Base-by-base conservation (phyloP, 75 land plant genomes). In the Selaginella moellendorffii region DNA sequence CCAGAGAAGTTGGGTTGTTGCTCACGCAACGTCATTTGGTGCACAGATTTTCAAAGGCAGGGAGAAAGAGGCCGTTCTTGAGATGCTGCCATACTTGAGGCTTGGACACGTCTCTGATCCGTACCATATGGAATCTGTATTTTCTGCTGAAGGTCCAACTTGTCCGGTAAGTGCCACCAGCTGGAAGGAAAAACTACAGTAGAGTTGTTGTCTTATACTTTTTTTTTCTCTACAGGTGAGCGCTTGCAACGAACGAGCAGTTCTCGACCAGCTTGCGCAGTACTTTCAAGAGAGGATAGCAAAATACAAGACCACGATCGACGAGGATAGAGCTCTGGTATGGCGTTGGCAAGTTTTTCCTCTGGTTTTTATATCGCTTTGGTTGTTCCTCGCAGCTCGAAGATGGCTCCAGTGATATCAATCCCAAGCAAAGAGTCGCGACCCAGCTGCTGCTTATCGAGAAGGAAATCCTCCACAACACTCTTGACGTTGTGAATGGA, bases 21-120 rank as follows among this genome's bases (percentile, higher is more conserved):
- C 0, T 27, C n/a, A 1, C 1, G 30, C 24, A 72, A 61, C 27
- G 0, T 59, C 25, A 30, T 20, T 25, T 69, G 46, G 2, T 65
- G 8, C 54, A 18, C 85, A 92, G 95, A 92, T 83, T 0, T 69
- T 66, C 67, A 77, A 63, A 36, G 98, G 98, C 26, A 89, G 72
- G 69, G 98, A 93, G 72, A 89, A 76, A 76, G 96, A 93, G 63
- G 96, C 98, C 27, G 69, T 93, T 5, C 29, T 66, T 1, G 87
- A 86, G 28, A 93, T 93, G 96, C 80, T 93, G 42, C 98, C 98
- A 12, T 93, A 81, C 72, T 52, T 93, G 65, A 80, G 98, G 66
- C 77, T 93, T 54, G 96, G 83, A 52, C 88, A 93, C 76, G 80
- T 93, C 70, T 81, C 98, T 27, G 87, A 88, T 73, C 77, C 86